phyloP scores from a whole-genome alignment of 2,329 filamentous ascomycete genomes.

The Cladosporium sp. region DNA sequence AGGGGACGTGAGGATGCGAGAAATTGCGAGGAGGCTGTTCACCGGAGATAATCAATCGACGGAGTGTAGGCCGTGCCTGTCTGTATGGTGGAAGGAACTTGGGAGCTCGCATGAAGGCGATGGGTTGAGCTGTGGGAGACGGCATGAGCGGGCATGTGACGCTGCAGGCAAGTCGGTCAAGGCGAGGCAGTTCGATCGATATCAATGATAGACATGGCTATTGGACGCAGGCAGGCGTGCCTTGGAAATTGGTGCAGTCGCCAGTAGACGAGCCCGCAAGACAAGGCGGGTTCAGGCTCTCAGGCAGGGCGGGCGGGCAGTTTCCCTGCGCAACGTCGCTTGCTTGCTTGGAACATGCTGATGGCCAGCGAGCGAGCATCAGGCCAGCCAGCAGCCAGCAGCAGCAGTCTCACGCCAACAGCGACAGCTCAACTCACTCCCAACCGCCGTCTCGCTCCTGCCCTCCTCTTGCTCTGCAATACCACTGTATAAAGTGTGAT shows the following conservation, averaged over 20 bases:
- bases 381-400: neutral
- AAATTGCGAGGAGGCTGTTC: neutral
- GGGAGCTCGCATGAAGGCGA: too few relatives aligned
- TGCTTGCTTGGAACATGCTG: slow-evolving; percentile 2
- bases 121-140: too few relatives aligned
- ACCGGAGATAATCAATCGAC: too few relatives aligned
- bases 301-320: neutral
- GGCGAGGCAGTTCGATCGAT: too few relatives aligned
- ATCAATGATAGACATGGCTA: too few relatives aligned
- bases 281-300: neutral
- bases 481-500: neutral
- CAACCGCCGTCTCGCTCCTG: neutral
- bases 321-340: slow-evolving; percentile 3
- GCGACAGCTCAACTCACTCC: too few relatives aligned
- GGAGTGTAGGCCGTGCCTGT: too few relatives aligned
- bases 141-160: too few relatives aligned
- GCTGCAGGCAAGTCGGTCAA: neutral
- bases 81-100: too few relatives aligned
- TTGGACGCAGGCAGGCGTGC: too few relatives aligned
- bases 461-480: neutral
- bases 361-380: neutral
- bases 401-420: neutral
- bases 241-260: too few relatives aligned
- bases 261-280: too few relatives aligned
- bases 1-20: neutral